phyloP scores from a whole-genome alignment of 1,139 yeast species.

The Saccharomyces hybrid region DNA sequence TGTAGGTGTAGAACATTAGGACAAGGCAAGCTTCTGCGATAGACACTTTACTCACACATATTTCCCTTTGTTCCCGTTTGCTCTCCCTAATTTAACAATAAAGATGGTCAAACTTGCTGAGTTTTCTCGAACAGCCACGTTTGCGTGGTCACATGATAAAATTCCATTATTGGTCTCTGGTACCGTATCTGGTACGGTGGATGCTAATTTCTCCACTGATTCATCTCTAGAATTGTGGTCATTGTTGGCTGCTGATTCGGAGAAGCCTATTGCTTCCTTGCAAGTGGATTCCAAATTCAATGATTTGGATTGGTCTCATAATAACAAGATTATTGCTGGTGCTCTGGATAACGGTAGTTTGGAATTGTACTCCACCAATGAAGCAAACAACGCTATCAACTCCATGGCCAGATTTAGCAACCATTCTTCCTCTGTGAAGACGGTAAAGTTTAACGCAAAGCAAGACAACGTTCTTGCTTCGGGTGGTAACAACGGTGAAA shows the following conservation, averaged over 20 bases:
- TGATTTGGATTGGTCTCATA: constrained; percentile 77
- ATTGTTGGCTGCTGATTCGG: constrained; percentile 40
- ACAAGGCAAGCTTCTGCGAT: not conserved
- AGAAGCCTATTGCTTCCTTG: constrained; percentile 49
- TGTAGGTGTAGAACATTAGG: not conserved
- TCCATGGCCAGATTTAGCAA: constrained; percentile 45
- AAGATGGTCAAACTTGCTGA: constrained; percentile 79
- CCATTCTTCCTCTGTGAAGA: constrained; percentile 66
- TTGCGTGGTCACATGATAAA: constrained; percentile 85
- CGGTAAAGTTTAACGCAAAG: constrained; percentile 71
- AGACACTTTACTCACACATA: not conserved
- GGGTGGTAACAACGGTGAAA: constrained; percentile 83
- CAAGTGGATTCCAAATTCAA: constrained; percentile 53
- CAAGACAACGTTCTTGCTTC: constrained; percentile 71
- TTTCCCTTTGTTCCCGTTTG: constrained; percentile 2
- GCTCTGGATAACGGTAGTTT: constrained; percentile 80
- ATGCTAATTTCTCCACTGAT: constrained; percentile 72
- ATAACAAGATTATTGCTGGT: constrained; percentile 69
- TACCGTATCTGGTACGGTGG: constrained; percentile 91
- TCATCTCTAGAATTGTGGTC: constrained; percentile 78
- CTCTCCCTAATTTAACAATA: constrained; percentile 4
- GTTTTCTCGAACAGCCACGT: constrained; percentile 78
- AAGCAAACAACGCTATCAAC: constrained; percentile 44
- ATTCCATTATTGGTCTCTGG: constrained; percentile 81
- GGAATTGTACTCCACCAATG: constrained; percentile 53